phyloP scores from a whole-genome alignment of 2,329 filamentous ascomycete genomes.

The Verticillium nonalfalfae region DNA sequence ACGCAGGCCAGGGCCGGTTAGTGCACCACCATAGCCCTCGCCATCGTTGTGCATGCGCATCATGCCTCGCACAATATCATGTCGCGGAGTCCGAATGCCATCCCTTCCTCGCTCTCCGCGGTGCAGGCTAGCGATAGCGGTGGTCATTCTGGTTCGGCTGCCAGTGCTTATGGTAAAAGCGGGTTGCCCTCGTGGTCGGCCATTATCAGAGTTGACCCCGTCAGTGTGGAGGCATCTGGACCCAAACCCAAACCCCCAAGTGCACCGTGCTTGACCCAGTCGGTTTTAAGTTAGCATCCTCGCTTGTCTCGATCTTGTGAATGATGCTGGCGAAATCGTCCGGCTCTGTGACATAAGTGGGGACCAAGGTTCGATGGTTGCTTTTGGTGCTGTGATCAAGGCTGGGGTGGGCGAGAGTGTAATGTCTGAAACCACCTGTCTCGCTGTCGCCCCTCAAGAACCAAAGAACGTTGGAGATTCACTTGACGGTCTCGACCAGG shows the following conservation, averaged over 20 bases:
- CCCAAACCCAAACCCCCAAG: neutral
- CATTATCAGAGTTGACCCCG: neutral
- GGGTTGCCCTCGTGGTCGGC: neutral
- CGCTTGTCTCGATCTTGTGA: neutral
- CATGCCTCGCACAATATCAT: neutral
- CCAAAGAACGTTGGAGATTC: neutral
- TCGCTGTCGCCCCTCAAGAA: neutral
- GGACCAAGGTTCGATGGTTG: neutral
- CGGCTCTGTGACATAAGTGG: neutral
- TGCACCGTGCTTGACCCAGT: neutral
- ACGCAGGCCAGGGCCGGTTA: too few species aligned
- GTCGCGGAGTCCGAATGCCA: too few species aligned
- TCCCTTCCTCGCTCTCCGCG: too few species aligned
- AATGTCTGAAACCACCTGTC: neutral
- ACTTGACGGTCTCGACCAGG: neutral
- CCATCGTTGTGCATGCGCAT: neutral
- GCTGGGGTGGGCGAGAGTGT: neutral
- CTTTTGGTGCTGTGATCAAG: neutral
- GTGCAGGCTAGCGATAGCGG: too few species aligned
- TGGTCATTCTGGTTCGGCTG: neutral
- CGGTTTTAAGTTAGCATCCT: neutral
- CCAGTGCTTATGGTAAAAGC: neutral
- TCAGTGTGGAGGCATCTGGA: neutral
- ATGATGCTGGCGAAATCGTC: neutral
- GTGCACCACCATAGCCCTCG: accelerated